A percentile compares a stretch with the other conserved stretches of the same genome.
Conservation (phyloP, 2,329 filamentous ascomycete genomes). For the Pestalotiopsis sp. region DNA sequence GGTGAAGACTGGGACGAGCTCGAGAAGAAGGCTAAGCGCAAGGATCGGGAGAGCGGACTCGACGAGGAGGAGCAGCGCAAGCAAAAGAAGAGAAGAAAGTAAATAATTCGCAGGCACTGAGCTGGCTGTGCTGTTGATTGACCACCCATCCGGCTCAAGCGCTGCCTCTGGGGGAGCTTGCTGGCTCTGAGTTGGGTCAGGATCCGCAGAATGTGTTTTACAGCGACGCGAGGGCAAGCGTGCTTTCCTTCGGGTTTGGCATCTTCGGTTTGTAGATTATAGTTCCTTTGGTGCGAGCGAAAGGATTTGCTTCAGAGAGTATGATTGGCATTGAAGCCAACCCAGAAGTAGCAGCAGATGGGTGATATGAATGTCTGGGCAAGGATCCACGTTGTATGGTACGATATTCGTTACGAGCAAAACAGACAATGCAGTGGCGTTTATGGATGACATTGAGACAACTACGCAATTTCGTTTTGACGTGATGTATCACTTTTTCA, state of each 20-base stretch:
- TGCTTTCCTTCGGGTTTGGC: neutral
- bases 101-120: slow-evolving; percentile 20
- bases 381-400: neutral
- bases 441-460: no score
- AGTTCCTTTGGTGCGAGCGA: neutral
- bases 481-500: no score
- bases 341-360: neutral
- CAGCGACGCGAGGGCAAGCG: neutral
- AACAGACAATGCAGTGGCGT: no score
- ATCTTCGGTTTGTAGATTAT: neutral
- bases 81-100: slow-evolving; percentile 55
- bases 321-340: neutral
- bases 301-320: neutral
- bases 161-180: neutral
- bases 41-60: slow-evolving; percentile 68
- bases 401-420: no score
- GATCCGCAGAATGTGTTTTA: neutral
- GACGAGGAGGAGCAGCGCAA: slow-evolving; percentile 78
- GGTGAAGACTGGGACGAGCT: slow-evolving; percentile 94
- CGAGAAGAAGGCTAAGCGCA: slow-evolving; percentile 87
- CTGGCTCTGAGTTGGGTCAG: neutral
- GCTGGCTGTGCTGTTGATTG: slow-evolving; percentile 23
- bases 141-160: neutral
- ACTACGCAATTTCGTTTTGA: no score
- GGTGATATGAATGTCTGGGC: neutral